Conservation (phyloP, 495 filamentous ascomycete species). For the Coniosporium apollinis region DNA sequence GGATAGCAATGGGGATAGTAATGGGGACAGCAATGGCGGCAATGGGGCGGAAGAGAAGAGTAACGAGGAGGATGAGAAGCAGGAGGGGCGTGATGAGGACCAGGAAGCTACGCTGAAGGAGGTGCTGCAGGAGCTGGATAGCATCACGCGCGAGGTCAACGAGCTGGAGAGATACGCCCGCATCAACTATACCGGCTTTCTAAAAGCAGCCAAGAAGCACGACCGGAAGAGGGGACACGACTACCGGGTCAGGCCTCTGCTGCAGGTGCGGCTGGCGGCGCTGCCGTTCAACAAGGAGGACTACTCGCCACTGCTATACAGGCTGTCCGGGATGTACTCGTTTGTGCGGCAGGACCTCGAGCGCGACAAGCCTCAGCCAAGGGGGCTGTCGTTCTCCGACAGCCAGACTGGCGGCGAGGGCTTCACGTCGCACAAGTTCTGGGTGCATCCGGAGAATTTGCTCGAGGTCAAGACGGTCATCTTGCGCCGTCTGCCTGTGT, state of each 20-base stretch:
- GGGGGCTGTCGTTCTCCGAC: slow-evolving; percentile 15
- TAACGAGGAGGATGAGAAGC: slow-evolving; percentile 5
- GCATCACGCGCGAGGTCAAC: slow-evolving; percentile 76
- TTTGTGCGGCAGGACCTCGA: slow-evolving; percentile 75
- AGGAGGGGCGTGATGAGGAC: slow-evolving; percentile 20
- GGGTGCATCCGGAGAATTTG: slow-evolving; percentile 88
- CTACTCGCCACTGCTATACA: slow-evolving; percentile 76
- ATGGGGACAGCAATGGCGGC: slow-evolving; percentile 17
- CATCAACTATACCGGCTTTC: slow-evolving; percentile 92
- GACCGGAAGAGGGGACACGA: slow-evolving; percentile 64
- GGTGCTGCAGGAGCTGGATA: slow-evolving; percentile 62
- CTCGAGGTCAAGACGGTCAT: slow-evolving; percentile 93
- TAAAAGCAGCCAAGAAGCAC: slow-evolving; percentile 98
- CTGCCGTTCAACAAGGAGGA: slow-evolving; percentile 91
- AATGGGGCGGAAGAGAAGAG: slow-evolving; percentile 13
- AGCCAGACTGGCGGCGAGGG: slow-evolving; percentile 36
- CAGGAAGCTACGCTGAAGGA: slow-evolving; percentile 41
- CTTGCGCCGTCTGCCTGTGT: slow-evolving; percentile 69
- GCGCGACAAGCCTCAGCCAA: slow-evolving; percentile 22
- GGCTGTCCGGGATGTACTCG: slow-evolving; percentile 87
- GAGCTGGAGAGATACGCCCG: slow-evolving; percentile 89
- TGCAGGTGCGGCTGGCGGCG: slow-evolving; percentile 73
- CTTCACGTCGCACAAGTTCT: slow-evolving; percentile 93
- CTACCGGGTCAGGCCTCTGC: slow-evolving; percentile 77
- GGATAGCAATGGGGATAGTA: slow-evolving; percentile 31